Evolutionary conservation across 768 basidiomycete species (phyloP), one percentile per base, ranked within the genome.

Genomic region (Clitopilus passeckerianus): DNA sequence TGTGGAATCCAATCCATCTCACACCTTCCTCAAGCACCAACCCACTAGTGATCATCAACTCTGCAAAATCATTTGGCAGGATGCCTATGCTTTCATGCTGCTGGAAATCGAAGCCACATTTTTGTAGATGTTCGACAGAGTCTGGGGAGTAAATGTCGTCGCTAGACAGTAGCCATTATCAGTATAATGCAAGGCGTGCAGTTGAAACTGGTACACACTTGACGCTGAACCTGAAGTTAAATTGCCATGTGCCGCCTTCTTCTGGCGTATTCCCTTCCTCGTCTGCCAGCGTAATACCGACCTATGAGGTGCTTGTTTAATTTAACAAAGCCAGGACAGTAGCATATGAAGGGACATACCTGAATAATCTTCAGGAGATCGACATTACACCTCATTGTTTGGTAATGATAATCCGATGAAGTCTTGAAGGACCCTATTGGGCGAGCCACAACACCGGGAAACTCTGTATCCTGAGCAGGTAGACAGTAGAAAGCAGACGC

Each of bases 141-240:
- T 98, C 96, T n/a, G 95, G 96, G 12, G 94, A 90, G 71, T 91
- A 98, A 93, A 98, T 98, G 75, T 99, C 97, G 57, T 97, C 92
- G 67, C 95, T 98, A 70, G 22, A 37, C 33, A 22, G 53, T 33
- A 27, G 15, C 34, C 46, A 54, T 30, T n/a, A 56, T 15, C 10
- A 41, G 37, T n/a, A 22, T 24, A 53, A 23, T 30, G 3, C 22
- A 5, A 34, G 54, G 1, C 30, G 6, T 14, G 30, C 33, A 7
- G 54, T 24, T 33, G 23, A 53, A 55, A 27, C 15, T 24, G 54
- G 46, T n/a, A 33, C 53, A 12, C 69, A 95, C 96, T 84, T 84
- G 62, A 95, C 75, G 72, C 85, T 91, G 74, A 98, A 99, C 69
- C 83, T 85, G 78, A 99, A 98, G 73, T 99, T 99, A 78, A 99